Evolutionary conservation across 2,329 filamentous ascomycete genomes (phyloP), one percentile per base, ranked within the genome.

Genomic region (Beauveria brongniartii): DNA sequence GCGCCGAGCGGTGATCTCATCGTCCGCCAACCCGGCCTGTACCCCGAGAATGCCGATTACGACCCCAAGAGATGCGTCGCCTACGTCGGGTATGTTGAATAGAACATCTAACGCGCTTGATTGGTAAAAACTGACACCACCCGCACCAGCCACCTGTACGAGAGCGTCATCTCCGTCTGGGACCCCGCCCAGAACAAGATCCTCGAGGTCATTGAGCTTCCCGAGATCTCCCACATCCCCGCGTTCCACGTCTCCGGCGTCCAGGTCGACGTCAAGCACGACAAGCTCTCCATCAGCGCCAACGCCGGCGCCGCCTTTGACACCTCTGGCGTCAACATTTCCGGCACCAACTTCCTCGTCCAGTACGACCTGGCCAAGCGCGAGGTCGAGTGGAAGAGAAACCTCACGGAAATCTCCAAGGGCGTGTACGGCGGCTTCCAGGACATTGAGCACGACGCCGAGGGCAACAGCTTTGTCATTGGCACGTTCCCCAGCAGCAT

Each of bases 401-500:
- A 77, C 63, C 62, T 77, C 10, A 74, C 71, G 0, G 63, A 65
- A 0, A 55, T 71, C 0, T 69, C 69, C 0, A 55, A 63, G 0
- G 71, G 71, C 3, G 59, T 55, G 0, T 76, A 73, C 62, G 70
- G 73, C 26, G 75, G 73, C 6, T 75, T 70, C 41, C 75, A 77
- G 61, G 75, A 78, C 55, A 67, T 75, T 3, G 74, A 72, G 43
- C 70, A 72, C 55, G 74, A 76, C 53, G 46, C 55, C 1, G 63
- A 63, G 2, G 73, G 74, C 9, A 73, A 74, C 66, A 69, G 71
- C 0, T 77, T 72, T 55, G 71, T 73, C 7, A 65, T 77, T 0
- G 74, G 75, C 46, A 75, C 72, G 0, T 77, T 66, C 9, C 73
- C 74, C 0, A 71, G 72, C 22, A 72, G 71, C 7, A 68, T 77